Evolutionary conservation across 2,329 filamentous ascomycete species (phyloP), one percentile per base, ranked within the genome.

Genomic region (Calonectria naviculata): DNA sequence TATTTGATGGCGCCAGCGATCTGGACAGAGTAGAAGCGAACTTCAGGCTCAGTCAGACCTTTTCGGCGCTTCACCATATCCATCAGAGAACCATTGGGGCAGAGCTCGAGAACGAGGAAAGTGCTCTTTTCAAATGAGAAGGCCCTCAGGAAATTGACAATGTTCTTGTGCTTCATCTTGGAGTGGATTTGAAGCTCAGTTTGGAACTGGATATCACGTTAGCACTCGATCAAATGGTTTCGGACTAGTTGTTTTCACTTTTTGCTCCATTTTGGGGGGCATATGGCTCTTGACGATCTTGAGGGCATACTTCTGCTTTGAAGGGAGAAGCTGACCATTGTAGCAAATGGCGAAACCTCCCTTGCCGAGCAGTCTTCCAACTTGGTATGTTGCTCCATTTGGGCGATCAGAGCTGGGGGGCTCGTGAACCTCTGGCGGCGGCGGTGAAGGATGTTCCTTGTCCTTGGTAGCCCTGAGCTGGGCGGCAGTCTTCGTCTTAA

Each of bases 1-100:
- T 99, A 99, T 84, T 98, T 98, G 84, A 99, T 96, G 42, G 97
- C 97, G 41, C 97, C 97, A 75, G 96, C 95, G 71, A 98, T 95
- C 83, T 99, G 97, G 46, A 99, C 92, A 72, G 97, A 93, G 82
- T 98, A 98, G 78, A 95, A 95, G 74, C 97, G 91, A 60, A 98
- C 95, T 84, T 99, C 97, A 0, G 97, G 95, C 82, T 98, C 93
- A 19, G 95, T 98, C 69, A 99, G 87, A 66, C 93, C 95, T 81
- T 94, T 97, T 77, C 97, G 90, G 79, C 94, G 94, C 85, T 97
- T 97, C 73, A 98, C 94, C 92, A 98, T 97, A 81, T 98, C 97
- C 91, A 98, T 98, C 21, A 99, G 90, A 24, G 95, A 98, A 54
- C 97, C 97, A 81, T 98, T 98, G 65, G 95, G 93, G 82, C 97